Percentiles rank a stretch among this genome's conserved stretches.
Evolutionary conservation across 1,284 basidiomycete genomes (phyloP).

Genomic region (Trichosporon faecale): DNA sequence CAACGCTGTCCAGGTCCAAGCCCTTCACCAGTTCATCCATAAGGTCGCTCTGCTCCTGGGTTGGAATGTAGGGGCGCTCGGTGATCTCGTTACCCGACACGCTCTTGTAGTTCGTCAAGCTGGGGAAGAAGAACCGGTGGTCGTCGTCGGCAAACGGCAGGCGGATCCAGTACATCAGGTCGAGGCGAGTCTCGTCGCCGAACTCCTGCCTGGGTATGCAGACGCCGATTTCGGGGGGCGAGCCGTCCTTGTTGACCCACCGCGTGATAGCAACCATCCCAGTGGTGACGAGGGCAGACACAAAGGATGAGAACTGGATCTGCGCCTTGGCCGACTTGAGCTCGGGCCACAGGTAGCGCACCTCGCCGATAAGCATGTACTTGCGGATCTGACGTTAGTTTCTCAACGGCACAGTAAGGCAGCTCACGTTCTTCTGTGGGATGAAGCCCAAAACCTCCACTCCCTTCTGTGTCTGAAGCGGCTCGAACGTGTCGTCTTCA

Average conservation of each 20-base stretch:
- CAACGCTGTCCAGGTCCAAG: conserved; percentile 75
- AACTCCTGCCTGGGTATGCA: conserved; percentile 58
- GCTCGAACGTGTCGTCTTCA: conserved; percentile 71
- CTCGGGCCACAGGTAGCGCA: conserved; percentile 82
- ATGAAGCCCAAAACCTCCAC: conserved; percentile 88
- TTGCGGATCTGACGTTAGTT: conserved; percentile 62
- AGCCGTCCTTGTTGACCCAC: conserved; percentile 68
- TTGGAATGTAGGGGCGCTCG: conserved; percentile 80
- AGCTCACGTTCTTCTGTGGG: conserved; percentile 60
- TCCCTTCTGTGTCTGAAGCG: conserved; percentile 69
- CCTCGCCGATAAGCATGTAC: conserved; percentile 78
- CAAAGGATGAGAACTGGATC: conserved; percentile 78
- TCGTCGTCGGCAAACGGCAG: conserved; percentile 95
- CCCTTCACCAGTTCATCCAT: conserved; percentile 84
- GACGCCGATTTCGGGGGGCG: conserved; percentile 81
- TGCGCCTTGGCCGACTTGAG: conserved; percentile 66
- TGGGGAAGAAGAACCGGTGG: conserved; percentile 79
- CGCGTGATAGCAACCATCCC: conserved; percentile 71
- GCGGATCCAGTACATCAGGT: conserved; percentile 78
- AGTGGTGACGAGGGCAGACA: conserved; percentile 71
- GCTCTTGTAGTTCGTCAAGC: conserved; percentile 69
- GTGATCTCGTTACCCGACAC: conserved; percentile 70
- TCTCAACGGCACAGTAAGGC: not conserved
- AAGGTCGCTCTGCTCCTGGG: conserved; percentile 66
- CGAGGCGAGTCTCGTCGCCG: conserved; percentile 61